Base-by-base conservation (phyloP, 345 rosid species). In the Lagerstroemia speciosa region DNA sequence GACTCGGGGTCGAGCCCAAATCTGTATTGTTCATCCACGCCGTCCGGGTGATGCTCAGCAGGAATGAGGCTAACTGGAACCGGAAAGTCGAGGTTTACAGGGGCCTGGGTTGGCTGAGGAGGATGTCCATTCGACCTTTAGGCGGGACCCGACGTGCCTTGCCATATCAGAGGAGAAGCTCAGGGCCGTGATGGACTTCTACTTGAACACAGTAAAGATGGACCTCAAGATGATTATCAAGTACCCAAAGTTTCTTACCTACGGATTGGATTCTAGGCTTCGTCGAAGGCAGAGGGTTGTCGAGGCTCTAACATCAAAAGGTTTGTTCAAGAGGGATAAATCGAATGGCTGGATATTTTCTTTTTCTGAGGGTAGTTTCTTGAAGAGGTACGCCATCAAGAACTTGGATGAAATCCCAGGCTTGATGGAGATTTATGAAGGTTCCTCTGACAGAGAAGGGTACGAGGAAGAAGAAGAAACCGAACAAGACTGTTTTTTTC, bases 81-180 rank as follows among this genome's bases (percentile, higher is more conserved):
- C 64, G 38, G 32, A 67, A 73, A 31, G n/a, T 68, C 0, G 64
- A 63, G 32, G 61, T 73, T 17, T 67, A 67, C 8, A 66, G 24
- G 76, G 68, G 68, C 65, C 52, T 67, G 40, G 75, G 75, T 27
- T 73, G 65, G 61, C 66, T 26, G 32, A 61, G 30, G 76, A 61
- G 17, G 71, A 68, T 29, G 14, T 73, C 3, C 38, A 67, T 36
- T 33, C 61, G 6, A 50, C 64, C 27, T 73, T 73, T 15, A 73
- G 31, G 72, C 36, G 52, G 30, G 24, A 68, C 38, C 76, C 72
- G 12, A 30, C 46, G 9, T 67, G 50, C n/a, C 33, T 73, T n/a
- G 41, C 48, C 31, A 16, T 11, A 8, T 73, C 75, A 0, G 71
- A 40, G 67, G 71, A 60, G 71, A 72, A 58, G 30, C 32, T 72